Conservation (phyloP, 768 basidiomycete species). For the Obba rivulosa region DNA sequence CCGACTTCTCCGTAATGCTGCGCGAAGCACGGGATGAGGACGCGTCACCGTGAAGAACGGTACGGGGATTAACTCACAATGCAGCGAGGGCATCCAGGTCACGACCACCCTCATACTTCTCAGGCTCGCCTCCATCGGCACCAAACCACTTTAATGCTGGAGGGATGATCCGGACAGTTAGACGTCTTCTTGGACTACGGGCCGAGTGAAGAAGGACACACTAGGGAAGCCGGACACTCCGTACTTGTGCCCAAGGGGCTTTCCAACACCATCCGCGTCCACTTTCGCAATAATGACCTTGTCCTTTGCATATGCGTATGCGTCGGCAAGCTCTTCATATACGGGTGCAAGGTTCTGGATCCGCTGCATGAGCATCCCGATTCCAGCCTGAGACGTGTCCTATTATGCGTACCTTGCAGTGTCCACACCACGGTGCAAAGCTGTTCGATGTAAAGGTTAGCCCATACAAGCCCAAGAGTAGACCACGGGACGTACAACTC, state of each 20-base stretch:
- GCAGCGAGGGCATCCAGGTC: constrained; percentile 71
- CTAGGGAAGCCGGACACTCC: constrained; percentile 85
- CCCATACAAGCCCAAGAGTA: not conserved
- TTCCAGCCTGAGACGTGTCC: too few species aligned
- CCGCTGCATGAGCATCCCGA: constrained; percentile 9
- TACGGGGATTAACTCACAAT: constrained; percentile 50
- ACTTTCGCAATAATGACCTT: constrained; percentile 89
- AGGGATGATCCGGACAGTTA: constrained; percentile 8
- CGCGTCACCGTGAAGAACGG: not conserved
- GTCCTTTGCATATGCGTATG: constrained; percentile 71
- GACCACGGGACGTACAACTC: constrained; percentile 84
- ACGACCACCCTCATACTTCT: constrained; percentile 71
- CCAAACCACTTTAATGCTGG: constrained; percentile 91
- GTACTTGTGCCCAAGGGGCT: constrained; percentile 68
- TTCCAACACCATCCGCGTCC: constrained; percentile 86
- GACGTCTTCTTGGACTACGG: constrained; percentile 59
- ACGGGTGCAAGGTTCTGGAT: constrained; percentile 77
- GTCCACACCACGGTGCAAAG: constrained; percentile 89
- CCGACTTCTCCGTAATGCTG: constrained; percentile 71
- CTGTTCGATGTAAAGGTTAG: constrained; percentile 29
- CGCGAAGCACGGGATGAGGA: not conserved
- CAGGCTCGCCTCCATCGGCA: constrained; percentile 51
- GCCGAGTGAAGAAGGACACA: constrained; percentile 33
- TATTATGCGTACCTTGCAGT: constrained; percentile 68
- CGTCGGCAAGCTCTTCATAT: constrained; percentile 87